Evolutionary conservation across 495 filamentous ascomycete genomes (phyloP).

Genomic region (Terfezia claveryi): DNA sequence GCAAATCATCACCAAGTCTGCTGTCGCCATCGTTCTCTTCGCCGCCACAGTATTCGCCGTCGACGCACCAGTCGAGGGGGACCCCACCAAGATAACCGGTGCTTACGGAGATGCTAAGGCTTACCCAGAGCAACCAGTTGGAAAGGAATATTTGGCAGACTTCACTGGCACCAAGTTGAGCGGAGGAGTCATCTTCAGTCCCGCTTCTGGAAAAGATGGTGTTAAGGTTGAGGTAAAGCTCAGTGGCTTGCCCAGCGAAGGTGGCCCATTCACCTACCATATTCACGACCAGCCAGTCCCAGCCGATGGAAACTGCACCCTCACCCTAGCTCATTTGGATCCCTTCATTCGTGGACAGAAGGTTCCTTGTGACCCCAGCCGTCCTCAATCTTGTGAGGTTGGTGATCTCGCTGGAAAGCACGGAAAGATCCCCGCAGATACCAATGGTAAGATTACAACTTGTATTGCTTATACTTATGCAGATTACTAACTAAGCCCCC

Average conservation of each 20-base stretch:
- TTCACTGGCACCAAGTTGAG: constrained; percentile 33
- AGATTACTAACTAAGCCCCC: not conserved
- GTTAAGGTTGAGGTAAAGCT: constrained; percentile 39
- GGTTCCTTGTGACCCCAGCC: constrained; percentile 36
- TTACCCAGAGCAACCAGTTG: constrained; percentile 32
- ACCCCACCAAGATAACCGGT: constrained; percentile 35
- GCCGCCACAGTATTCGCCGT: not conserved
- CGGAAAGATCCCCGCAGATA: constrained; percentile 34
- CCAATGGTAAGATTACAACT: constrained; percentile 8
- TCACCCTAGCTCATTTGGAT: constrained; percentile 44
- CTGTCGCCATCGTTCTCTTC: not conserved
- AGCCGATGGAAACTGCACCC: constrained; percentile 55
- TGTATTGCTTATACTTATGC: not conserved
- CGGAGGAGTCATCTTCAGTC: constrained; percentile 37
- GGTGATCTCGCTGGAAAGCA: constrained; percentile 75
- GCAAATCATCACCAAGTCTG: constrained; percentile 1
- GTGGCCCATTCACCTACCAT: constrained; percentile 69
- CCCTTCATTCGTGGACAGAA: constrained; percentile 42
- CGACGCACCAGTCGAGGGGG: not conserved
- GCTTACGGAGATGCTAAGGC: constrained; percentile 35
- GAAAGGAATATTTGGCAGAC: constrained; percentile 25
- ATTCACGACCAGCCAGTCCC: constrained; percentile 57
- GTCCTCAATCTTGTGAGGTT: constrained; percentile 52
- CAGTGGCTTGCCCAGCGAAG: constrained; percentile 38
- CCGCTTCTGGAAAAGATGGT: constrained; percentile 36